These are phyloP conservation scores for Rhodamnia argentea DNA, from an alignment of 345 rosid genomes.

Conservation along the genomic window DNA sequence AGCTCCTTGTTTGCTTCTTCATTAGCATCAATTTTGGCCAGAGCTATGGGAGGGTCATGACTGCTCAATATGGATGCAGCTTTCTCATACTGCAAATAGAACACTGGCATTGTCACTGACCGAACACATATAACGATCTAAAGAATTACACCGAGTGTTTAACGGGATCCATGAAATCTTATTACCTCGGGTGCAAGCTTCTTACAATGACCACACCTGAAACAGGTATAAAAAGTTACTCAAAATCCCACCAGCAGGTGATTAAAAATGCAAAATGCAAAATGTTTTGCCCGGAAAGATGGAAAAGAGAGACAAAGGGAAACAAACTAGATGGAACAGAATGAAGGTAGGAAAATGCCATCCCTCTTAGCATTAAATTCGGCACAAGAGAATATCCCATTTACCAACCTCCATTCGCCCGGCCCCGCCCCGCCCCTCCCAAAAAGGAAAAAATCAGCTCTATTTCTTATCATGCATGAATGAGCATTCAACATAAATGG, in stretches of 20 bases:
- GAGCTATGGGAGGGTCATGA: conserved; percentile 47
- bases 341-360: neutral
- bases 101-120: neutral
- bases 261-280: neutral
- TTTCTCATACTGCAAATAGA: conserved; percentile 62
- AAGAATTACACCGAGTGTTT: neutral
- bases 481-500: neutral
- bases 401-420: neutral
- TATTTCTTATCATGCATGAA: neutral
- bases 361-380: neutral
- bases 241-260: neutral
- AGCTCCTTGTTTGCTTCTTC: conserved; percentile 57
- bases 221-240: neutral
- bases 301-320: neutral
- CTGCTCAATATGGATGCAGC: conserved; percentile 77
- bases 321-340: neutral
- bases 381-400: neutral
- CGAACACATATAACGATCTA: neutral
- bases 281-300: neutral
- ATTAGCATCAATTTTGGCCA: conserved; percentile 91
- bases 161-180: neutral
- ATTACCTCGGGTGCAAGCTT: conserved; percentile 90
- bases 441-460: neutral
- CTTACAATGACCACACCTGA: conserved; percentile 97
- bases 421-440: neutral